A percentile compares a stretch with the other conserved stretches of the same genome.
These are phyloP conservation scores for Diaporthe sp. DNA, from an alignment of 2,329 filamentous ascomycete species.

Conservation along the genomic window DNA sequence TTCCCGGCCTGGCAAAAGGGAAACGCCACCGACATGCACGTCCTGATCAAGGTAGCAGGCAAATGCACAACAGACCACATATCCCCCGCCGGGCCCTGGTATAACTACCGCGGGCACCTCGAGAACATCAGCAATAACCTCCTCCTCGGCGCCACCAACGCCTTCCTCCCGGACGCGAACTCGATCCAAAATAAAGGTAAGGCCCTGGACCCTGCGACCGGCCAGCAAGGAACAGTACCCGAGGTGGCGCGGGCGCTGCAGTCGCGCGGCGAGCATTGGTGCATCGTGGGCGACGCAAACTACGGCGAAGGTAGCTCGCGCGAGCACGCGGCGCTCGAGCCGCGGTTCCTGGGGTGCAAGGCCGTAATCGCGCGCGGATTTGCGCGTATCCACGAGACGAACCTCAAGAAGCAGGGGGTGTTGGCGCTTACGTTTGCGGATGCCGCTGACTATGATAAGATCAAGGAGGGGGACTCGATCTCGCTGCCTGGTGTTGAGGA, in stretches of 20 bases:
- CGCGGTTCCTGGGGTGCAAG: slow-evolving; percentile 84
- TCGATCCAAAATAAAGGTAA: slow-evolving; percentile 45
- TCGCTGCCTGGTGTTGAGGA: slow-evolving; percentile 18
- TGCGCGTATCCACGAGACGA: slow-evolving; percentile 92
- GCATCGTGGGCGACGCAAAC: slow-evolving; percentile 51
- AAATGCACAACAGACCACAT: slow-evolving; percentile 57
- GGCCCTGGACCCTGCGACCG: slow-evolving; percentile 42
- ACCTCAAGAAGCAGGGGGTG: slow-evolving; percentile 84
- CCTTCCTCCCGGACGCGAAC: slow-evolving; percentile 44
- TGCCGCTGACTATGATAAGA: slow-evolving; percentile 38
- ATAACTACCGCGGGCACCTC: slow-evolving; percentile 53
- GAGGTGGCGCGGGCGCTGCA: slow-evolving; percentile 46
- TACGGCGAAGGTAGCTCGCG: slow-evolving; percentile 89
- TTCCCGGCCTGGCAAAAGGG: slow-evolving; percentile 46
- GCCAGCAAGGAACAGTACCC: slow-evolving; percentile 43
- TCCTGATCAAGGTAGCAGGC: slow-evolving; percentile 51
- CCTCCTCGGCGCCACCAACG: slow-evolving; percentile 50
- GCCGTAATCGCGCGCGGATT: slow-evolving; percentile 85
- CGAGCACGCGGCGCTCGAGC: slow-evolving; percentile 89
- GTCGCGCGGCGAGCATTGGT: slow-evolving; percentile 44
- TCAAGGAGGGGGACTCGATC: not conserved
- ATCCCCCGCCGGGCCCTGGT: slow-evolving; percentile 54
- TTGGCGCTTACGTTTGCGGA: slow-evolving; percentile 58
- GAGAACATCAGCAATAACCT: slow-evolving; percentile 54
- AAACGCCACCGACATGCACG: slow-evolving; percentile 42